phyloP scores from a whole-genome alignment of 371 early-diverging fungal species.

The Astathelohania contejeani region DNA sequence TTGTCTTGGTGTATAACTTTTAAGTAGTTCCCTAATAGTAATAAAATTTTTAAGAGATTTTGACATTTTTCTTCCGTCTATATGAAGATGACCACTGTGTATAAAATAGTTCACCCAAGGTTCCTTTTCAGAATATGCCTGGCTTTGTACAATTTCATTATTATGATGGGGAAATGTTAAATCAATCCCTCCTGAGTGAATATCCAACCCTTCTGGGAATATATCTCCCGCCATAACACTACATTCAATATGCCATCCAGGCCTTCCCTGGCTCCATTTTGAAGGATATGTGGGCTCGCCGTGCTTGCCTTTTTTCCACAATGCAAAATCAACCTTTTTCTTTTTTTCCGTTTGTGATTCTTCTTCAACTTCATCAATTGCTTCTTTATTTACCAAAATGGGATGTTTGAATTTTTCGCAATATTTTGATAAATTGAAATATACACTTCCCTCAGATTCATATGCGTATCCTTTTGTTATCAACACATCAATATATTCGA shows the following conservation, averaged over 20 bases:
- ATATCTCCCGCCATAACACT: constrained; percentile 90
- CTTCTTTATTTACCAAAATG: constrained; percentile 22
- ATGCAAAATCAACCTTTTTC: constrained; percentile 73
- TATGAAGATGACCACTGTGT: constrained; percentile 92
- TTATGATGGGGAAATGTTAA: constrained; percentile 98
- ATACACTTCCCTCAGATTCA: constrained; percentile 81
- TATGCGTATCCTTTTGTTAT: constrained; percentile 75
- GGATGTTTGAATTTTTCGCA: constrained; percentile 55
- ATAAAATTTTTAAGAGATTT: constrained; percentile 97
- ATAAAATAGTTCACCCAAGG: constrained; percentile 97
- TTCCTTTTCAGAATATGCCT: constrained; percentile 66
- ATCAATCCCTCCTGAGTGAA: constrained; percentile 95
- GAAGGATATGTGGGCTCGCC: constrained; percentile 89
- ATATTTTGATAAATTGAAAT: constrained; percentile 81
- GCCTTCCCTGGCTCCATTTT: constrained; percentile 78
- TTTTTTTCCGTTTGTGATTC: constrained; percentile 50
- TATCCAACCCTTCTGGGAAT: constrained; percentile 71
- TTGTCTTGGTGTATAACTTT: constrained; percentile 65
- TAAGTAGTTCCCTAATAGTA: constrained; percentile 72
- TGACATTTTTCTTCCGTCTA: constrained; percentile 95
- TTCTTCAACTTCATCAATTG: constrained; percentile 21
- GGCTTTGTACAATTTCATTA: constrained; percentile 82
- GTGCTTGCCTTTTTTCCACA: constrained; percentile 88
- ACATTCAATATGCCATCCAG: constrained; percentile 99
- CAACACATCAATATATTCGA: constrained; percentile 69